A percentile compares a stretch with the other conserved stretches of the same genome.
Evolutionary conservation across 495 filamentous ascomycete genomes (phyloP).

Genomic region (Penicillium ochrochloron): DNA sequence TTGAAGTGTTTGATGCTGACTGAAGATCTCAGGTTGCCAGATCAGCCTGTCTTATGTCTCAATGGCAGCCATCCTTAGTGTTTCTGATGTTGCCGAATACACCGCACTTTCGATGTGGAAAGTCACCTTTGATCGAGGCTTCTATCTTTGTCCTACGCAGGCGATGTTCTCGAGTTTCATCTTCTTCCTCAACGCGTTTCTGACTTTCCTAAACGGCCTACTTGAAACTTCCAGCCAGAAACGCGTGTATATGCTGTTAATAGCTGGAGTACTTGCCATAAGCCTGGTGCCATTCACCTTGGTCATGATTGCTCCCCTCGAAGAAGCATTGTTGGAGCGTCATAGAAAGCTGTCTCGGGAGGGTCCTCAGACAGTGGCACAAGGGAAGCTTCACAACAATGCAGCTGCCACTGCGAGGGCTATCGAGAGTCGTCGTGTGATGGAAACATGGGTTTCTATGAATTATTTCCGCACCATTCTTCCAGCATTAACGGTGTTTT

Average conservation of each 20-base stretch:
- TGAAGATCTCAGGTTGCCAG: slow-evolving; percentile 3
- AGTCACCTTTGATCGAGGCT: slow-evolving; percentile 8
- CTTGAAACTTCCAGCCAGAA: background rate
- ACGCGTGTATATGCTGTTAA: background rate
- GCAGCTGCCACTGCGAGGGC: background rate
- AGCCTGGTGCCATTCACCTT: slow-evolving; percentile 9
- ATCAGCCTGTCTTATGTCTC: slow-evolving; percentile 13
- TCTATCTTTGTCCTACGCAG: slow-evolving; percentile 11
- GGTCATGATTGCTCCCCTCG: slow-evolving; percentile 6
- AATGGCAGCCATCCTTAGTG: slow-evolving; percentile 9
- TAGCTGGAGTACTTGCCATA: slow-evolving; percentile 3
- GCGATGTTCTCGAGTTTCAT: slow-evolving; percentile 4
- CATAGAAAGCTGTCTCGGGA: slow-evolving; percentile 11
- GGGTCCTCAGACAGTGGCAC: background rate
- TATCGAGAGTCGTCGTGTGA: slow-evolving; percentile 9
- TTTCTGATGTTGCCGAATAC: slow-evolving; percentile 3
- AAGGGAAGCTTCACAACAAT: background rate
- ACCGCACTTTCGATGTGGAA: slow-evolving; percentile 7
- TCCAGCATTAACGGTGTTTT: background rate
- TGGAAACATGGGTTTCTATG: slow-evolving; percentile 9
- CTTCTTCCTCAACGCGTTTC: background rate
- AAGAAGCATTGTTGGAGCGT: slow-evolving; percentile 5
- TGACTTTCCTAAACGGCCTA: slow-evolving; percentile 4
- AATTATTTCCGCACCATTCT: slow-evolving; percentile 5
- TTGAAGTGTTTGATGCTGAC: background rate